phyloP scores from a whole-genome alignment of 2,329 filamentous ascomycete species.

The Lithohypha guttulata region DNA sequence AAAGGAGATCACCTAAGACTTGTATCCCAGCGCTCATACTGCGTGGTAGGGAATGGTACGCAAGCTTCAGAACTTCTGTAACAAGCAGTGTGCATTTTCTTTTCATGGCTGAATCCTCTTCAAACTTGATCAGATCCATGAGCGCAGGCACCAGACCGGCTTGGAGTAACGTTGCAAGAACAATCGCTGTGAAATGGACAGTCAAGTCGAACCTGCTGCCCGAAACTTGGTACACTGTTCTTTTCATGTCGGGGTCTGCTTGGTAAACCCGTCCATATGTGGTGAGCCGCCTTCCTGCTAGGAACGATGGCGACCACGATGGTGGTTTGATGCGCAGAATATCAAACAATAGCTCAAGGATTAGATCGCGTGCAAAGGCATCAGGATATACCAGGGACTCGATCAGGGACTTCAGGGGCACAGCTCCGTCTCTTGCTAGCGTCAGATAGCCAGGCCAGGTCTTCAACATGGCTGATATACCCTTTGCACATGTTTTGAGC shows the following conservation, averaged over 20 bases:
- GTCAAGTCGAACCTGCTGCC: constrained; percentile 72
- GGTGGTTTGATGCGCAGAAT: constrained; percentile 82
- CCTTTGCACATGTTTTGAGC: constrained; percentile 77
- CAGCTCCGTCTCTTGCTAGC: constrained; percentile 77
- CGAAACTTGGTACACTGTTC: constrained; percentile 47
- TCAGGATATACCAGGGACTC: constrained; percentile 51
- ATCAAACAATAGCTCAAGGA: constrained; percentile 79
- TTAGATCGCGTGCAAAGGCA: constrained; percentile 54
- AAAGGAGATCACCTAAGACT: constrained; percentile 74
- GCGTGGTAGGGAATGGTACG: constrained; percentile 72
- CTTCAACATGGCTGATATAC: constrained; percentile 82
- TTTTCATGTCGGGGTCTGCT: constrained; percentile 43
- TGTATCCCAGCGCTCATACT: constrained; percentile 77
- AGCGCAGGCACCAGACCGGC: constrained; percentile 53
- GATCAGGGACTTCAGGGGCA: constrained; percentile 72
- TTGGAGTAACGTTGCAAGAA: constrained; percentile 75
- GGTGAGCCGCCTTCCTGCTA: constrained; percentile 82
- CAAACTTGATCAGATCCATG: constrained; percentile 40
- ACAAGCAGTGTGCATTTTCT: constrained; percentile 84
- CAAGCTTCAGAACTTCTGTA: constrained; percentile 81
- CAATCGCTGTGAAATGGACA: constrained; percentile 83
- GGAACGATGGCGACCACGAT: constrained; percentile 88
- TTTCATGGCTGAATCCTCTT: constrained; percentile 48
- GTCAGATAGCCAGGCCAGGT: constrained; percentile 90
- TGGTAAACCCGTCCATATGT: constrained; percentile 93